Conservation (phyloP, 2,329 filamentous ascomycete species). For the Beauveria rudraprayagi region DNA sequence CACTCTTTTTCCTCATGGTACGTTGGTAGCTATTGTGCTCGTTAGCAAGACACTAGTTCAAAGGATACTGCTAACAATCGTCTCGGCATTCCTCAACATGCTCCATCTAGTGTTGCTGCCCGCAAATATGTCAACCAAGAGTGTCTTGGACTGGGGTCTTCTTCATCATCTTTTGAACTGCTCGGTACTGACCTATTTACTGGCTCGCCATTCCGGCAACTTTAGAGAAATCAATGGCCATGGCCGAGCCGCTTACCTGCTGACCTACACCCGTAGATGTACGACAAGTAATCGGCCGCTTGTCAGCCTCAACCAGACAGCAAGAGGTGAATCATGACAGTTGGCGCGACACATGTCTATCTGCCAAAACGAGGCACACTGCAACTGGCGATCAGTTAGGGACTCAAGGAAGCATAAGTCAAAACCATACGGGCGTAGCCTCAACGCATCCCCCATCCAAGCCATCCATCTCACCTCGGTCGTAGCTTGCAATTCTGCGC, state of each 20-base stretch:
- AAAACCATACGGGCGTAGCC: not conserved
- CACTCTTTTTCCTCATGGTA: constrained; percentile 14
- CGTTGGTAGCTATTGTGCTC: not conserved
- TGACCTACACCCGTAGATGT: not conserved
- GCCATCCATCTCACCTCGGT: not conserved
- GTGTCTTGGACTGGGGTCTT: not conserved
- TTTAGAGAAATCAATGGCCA: not conserved
- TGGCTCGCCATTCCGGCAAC: not conserved
- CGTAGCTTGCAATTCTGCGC: not conserved
- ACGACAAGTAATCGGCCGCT: not conserved
- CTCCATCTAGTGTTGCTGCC: not conserved
- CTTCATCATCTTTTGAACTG: not conserved
- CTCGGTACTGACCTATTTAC: not conserved
- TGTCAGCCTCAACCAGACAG: not conserved
- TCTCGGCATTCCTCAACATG: constrained; percentile 7
- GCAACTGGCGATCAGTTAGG: not conserved
- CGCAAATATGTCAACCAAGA: not conserved
- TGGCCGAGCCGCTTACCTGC: not conserved
- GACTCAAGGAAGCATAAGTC: not conserved
- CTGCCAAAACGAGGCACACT: no score
- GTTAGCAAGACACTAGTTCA: not conserved
- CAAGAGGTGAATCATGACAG: not conserved
- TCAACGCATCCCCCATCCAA: not conserved
- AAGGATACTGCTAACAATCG: constrained; percentile 11
- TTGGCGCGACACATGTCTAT: not conserved